Evolutionary conservation across 306 rosid species (phyloP).

Genomic region (Gleditsia sinensis): DNA sequence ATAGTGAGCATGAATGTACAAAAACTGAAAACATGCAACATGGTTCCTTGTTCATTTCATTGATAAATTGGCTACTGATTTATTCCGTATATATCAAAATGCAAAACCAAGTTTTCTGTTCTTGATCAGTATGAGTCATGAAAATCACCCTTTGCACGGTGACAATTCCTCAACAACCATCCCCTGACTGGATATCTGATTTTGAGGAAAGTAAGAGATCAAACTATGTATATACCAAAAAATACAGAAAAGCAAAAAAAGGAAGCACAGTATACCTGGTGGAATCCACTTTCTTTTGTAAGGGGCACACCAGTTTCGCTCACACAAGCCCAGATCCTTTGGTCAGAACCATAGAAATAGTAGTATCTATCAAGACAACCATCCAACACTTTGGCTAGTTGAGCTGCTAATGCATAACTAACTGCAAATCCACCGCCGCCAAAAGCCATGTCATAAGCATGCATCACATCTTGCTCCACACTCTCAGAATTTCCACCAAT

Average conservation of each 20-base stretch:
- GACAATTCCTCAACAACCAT: not conserved
- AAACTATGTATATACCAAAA: not conserved
- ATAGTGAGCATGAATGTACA: not conserved
- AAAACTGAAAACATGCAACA: not conserved
- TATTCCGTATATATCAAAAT: not conserved
- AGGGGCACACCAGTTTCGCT: constrained; percentile 82
- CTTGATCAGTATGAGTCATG: not conserved
- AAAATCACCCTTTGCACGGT: not conserved
- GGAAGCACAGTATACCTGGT: constrained; percentile 66
- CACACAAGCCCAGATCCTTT: constrained; percentile 86
- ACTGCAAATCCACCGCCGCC: constrained; percentile 96
- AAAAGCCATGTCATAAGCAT: constrained; percentile 85
- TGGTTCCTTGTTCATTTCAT: too few relatives aligned
- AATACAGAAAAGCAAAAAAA: not conserved
- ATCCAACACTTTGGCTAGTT: constrained; percentile 59
- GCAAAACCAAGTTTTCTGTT: not conserved
- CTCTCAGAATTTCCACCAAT: constrained; percentile 96
- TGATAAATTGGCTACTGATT: not conserved
- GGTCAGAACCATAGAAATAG: constrained; percentile 92
- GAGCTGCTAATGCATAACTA: constrained; percentile 79
- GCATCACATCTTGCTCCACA: constrained; percentile 81
- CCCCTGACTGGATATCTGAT: not conserved
- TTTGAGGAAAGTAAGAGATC: not conserved
- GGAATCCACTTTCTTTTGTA: constrained; percentile 75
- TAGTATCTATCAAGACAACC: constrained; percentile 77